Conservation (phyloP, 2,329 filamentous ascomycete species). For the Pseudophaeomoniella oleicola region DNA sequence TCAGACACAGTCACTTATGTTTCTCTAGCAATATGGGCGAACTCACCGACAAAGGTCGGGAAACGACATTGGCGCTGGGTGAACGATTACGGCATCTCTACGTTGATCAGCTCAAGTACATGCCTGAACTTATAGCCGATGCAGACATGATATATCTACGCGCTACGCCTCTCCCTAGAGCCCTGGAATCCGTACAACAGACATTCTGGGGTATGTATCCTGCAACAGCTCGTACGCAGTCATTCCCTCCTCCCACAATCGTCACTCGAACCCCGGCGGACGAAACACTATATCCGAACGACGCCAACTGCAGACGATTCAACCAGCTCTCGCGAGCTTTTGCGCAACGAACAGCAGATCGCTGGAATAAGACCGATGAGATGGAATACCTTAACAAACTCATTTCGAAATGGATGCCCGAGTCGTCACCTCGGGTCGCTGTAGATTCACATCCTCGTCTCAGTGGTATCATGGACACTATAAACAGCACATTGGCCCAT, state of each 20-base stretch:
- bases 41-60: conserved; percentile 60
- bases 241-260: conserved; percentile 50
- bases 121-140: conserved; percentile 43
- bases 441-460: conserved; percentile 75
- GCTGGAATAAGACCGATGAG: conserved; percentile 64
- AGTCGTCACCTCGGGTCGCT: conserved; percentile 50
- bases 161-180: conserved; percentile 58
- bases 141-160: conserved; percentile 56
- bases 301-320: conserved; percentile 58
- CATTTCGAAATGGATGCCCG: conserved; percentile 76
- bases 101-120: conserved; percentile 58
- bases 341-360: conserved; percentile 53
- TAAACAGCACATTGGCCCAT: conserved; percentile 80
- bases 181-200: conserved; percentile 65
- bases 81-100: conserved; percentile 56
- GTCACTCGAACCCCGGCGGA: conserved; percentile 50
- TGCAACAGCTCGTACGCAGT: conserved; percentile 28
- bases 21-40: conserved; percentile 38
- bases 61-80: conserved; percentile 57
- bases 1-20: neutral
- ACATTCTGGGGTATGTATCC: conserved; percentile 65
- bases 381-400: conserved; percentile 70
- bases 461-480: conserved; percentile 83
- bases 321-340: conserved; percentile 55
- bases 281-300: conserved; percentile 71